A percentile compares a stretch with the other conserved stretches of the same genome.
Conservation (phyloP, 208 protist species). For the Trypanosoma vivax region DNA sequence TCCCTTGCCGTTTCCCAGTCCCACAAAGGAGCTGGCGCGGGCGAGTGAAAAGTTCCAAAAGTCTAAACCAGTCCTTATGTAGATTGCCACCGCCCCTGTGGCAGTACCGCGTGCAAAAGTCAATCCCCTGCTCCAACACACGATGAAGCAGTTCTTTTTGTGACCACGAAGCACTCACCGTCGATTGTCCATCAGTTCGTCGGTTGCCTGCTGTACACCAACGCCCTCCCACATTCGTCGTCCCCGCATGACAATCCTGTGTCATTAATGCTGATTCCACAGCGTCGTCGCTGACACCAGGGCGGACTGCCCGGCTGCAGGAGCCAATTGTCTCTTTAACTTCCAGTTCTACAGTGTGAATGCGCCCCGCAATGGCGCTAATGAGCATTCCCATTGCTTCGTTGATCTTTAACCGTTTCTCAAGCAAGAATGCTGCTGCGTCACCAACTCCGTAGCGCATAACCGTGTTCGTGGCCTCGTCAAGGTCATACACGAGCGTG, state of each 20-base stretch:
- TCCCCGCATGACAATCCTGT: too few relatives aligned
- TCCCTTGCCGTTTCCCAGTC: slow-evolving; percentile 13
- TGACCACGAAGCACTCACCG: too few relatives aligned
- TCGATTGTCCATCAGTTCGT: too few relatives aligned
- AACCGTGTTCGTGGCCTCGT: slow-evolving; percentile 37
- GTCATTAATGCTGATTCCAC: neutral
- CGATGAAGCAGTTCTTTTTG: slow-evolving; percentile 23
- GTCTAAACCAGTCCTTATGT: slow-evolving; percentile 38
- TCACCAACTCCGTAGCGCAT: slow-evolving; percentile 46
- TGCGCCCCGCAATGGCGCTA: slow-evolving; percentile 12
- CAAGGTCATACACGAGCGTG: slow-evolving; percentile 58
- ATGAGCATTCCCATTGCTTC: slow-evolving; percentile 54
- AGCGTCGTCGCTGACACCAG: neutral
- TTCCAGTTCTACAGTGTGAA: slow-evolving; percentile 6
- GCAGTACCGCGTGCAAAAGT: slow-evolving; percentile 40
- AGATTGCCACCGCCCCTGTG: slow-evolving; percentile 1
- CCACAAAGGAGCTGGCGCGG: slow-evolving; percentile 41
- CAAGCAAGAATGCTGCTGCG: slow-evolving; percentile 58
- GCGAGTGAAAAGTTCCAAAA: slow-evolving; percentile 54
- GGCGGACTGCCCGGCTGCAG: neutral
- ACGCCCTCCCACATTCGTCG: too few relatives aligned
- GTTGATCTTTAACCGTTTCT: slow-evolving; percentile 44
- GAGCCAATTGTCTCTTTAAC: slow-evolving; percentile 5
- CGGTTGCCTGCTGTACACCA: too few relatives aligned
- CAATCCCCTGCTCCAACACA: slow-evolving; percentile 33